phyloP scores from a whole-genome alignment of 169 alveolate species.

The Plasmodium cynomolgi region DNA sequence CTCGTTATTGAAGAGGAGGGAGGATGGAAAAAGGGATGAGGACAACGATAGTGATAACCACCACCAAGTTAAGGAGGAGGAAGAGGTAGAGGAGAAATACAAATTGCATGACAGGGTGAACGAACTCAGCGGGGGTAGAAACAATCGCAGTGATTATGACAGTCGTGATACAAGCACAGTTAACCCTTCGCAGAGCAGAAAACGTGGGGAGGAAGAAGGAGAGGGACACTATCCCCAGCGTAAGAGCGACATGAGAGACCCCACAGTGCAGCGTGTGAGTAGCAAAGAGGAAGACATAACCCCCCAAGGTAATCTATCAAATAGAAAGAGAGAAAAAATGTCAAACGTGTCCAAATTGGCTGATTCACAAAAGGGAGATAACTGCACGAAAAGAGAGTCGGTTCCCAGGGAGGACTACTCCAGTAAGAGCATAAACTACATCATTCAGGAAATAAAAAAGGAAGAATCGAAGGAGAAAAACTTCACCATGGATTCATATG shows the following conservation, averaged over 20 bases:
- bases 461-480: slow-evolving; percentile 73
- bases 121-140: neutral
- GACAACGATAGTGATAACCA: neutral
- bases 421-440: slow-evolving; percentile 23
- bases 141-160: neutral
- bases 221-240: neutral
- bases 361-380: neutral
- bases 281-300: neutral
- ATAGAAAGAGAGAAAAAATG: neutral
- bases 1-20: neutral
- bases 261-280: neutral
- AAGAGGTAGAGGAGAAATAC: neutral
- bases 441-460: slow-evolving; percentile 59
- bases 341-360: neutral
- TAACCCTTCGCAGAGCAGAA: neutral
- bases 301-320: neutral
- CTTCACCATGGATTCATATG: slow-evolving; percentile 63
- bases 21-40: neutral
- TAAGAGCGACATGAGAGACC: neutral
- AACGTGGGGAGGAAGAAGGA: neutral
- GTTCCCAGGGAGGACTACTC: neutral
- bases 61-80: neutral
- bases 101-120: neutral
- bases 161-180: neutral
- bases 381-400: neutral